These are phyloP conservation scores for Priceomyces fermenticarens DNA, from an alignment of 805 yeast genomes.

Conservation along the genomic window DNA sequence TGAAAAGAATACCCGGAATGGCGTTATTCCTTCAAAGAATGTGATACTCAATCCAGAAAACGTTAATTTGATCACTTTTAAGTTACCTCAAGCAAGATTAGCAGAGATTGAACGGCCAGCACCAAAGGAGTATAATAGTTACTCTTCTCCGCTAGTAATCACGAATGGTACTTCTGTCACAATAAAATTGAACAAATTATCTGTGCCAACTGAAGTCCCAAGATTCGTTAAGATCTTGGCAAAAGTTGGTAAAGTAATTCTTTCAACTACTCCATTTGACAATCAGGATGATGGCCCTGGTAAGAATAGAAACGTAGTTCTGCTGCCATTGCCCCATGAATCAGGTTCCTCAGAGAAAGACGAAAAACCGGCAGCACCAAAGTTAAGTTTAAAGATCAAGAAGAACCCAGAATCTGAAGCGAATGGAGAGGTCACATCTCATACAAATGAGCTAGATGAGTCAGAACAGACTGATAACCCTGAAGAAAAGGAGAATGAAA, in stretches of 20 bases:
- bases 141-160: not conserved
- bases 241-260: constrained; percentile 28
- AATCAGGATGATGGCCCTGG: not conserved
- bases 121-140: too few relatives aligned
- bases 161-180: constrained; percentile 3
- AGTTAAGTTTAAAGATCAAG: not conserved
- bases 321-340: too few relatives aligned
- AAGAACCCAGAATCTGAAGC: not conserved
- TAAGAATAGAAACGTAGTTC: too few relatives aligned
- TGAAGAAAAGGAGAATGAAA: not conserved
- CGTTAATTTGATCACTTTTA: not conserved
- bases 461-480: not conserved
- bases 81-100: not conserved
- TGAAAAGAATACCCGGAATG: too few relatives aligned
- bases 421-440: not conserved
- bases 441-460: not conserved
- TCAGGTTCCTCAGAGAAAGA: not conserved
- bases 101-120: not conserved
- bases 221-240: constrained; percentile 43
- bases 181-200: not conserved
- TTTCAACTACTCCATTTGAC: constrained; percentile 43
- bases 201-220: constrained; percentile 7
- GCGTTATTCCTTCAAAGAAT: not conserved
- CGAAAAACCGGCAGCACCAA: not conserved
- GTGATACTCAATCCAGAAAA: not conserved